Conservation (phyloP, 257 asterid species). For the Ocimum tenuiflorum region DNA sequence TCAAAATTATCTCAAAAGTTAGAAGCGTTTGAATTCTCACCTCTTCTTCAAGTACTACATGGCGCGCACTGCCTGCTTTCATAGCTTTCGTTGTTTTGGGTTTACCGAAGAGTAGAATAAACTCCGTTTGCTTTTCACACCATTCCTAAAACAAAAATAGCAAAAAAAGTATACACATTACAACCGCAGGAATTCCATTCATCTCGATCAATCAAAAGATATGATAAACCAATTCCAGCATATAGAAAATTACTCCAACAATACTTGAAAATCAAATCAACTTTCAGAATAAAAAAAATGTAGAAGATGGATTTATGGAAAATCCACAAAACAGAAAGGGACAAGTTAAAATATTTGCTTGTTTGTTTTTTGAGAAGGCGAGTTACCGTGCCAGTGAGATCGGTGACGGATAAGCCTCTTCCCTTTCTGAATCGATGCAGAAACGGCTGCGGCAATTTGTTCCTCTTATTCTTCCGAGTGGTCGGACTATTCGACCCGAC, state of each 20-base stretch:
- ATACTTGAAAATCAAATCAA: neutral
- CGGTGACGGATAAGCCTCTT: slow-evolving; percentile 71
- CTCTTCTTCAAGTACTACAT: slow-evolving; percentile 75
- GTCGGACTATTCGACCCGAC: slow-evolving; percentile 25
- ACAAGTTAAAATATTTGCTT: neutral
- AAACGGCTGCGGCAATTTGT: slow-evolving; percentile 36
- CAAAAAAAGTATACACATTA: too few species aligned
- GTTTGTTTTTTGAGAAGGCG: too few species aligned
- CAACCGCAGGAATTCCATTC: too few species aligned
- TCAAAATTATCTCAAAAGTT: neutral
- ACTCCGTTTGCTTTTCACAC: slow-evolving; percentile 91
- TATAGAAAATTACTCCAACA: neutral
- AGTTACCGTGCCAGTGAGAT: slow-evolving; percentile 80
- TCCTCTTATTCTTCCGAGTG: slow-evolving; percentile 35
- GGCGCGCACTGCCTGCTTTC: slow-evolving; percentile 82
- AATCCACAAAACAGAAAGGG: too few species aligned
- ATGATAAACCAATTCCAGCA: neutral
- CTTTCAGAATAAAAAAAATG: neutral
- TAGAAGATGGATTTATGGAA: too few species aligned
- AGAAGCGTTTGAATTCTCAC: slow-evolving; percentile 22
- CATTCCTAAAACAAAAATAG: slow-evolving; percentile 51
- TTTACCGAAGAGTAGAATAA: slow-evolving; percentile 42
- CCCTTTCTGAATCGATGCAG: slow-evolving; percentile 56
- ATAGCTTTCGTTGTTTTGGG: slow-evolving; percentile 62
- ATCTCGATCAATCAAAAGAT: too few species aligned